phyloP scores from a whole-genome alignment of 139 green algal species.

The Desmodesmus armatus region DNA sequence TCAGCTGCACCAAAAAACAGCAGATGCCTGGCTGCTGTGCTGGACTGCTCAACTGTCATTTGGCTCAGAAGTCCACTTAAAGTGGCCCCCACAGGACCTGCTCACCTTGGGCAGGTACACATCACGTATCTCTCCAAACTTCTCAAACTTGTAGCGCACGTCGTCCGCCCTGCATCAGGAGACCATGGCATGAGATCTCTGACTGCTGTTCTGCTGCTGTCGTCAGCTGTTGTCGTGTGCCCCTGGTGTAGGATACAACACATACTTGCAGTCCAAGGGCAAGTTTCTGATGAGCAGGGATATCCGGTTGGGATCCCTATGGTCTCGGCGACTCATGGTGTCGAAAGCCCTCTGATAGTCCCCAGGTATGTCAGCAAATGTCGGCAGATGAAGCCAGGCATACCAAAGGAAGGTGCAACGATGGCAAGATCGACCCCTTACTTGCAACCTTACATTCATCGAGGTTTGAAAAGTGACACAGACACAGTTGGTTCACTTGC shows the following conservation, averaged over 20 bases:
- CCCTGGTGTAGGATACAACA: background rate
- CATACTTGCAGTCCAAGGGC: constrained; percentile 71
- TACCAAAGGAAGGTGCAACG: background rate
- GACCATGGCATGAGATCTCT: background rate
- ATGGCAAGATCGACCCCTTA: no score
- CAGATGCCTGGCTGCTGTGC: no score
- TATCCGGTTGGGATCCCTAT: constrained; percentile 30
- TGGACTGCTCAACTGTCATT: no score
- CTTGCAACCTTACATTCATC: no score
- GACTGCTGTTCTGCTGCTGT: background rate
- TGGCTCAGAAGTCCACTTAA: constrained; percentile 81
- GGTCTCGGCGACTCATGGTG: constrained; percentile 29
- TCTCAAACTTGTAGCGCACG: constrained; percentile 73
- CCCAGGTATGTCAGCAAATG: background rate
- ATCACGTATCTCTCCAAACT: constrained; percentile 78
- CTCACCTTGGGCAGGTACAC: constrained; percentile 85
- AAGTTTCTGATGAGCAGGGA: constrained; percentile 80
- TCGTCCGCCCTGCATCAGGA: constrained; percentile 68
- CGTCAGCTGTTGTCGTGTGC: no score
- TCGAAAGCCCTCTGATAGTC: background rate
- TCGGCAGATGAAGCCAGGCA: background rate
- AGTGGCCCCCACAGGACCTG: no score
- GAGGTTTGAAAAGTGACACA: background rate
- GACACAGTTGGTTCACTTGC: background rate
- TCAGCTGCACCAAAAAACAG: no score